Conservation (phyloP, 2,329 filamentous ascomycete genomes). For the Dryadomyces sulphureus region DNA sequence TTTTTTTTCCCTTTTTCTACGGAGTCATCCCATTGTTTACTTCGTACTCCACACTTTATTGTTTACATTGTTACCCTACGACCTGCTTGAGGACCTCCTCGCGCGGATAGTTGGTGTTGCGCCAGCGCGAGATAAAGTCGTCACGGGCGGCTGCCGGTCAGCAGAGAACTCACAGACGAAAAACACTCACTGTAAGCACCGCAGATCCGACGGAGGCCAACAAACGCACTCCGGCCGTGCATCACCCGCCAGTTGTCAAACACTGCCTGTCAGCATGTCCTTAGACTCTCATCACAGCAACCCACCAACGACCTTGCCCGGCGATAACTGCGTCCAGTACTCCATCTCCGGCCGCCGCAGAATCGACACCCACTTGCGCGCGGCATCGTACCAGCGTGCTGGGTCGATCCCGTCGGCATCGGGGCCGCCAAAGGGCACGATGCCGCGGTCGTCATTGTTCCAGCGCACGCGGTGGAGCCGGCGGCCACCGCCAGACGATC, state of each 20-base stretch:
- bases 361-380: slow-evolving; percentile 57
- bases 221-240: slow-evolving; percentile 73
- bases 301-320: slow-evolving; percentile 60
- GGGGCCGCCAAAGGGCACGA: slow-evolving; percentile 37
- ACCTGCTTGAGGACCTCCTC: slow-evolving; percentile 25
- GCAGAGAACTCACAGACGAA: neutral
- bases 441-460: slow-evolving; percentile 83
- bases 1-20: too few relatives aligned
- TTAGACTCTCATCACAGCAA: neutral
- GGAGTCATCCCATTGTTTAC: too few relatives aligned
- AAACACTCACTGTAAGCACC: slow-evolving; percentile 65
- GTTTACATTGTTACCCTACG: too few relatives aligned
- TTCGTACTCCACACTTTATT: too few relatives aligned
- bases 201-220: slow-evolving; percentile 73
- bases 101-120: slow-evolving; percentile 50
- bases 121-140: slow-evolving; percentile 65
- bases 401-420: slow-evolving; percentile 24
- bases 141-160: slow-evolving; percentile 52
- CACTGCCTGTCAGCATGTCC: slow-evolving; percentile 30
- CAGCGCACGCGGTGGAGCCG: slow-evolving; percentile 54
- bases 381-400: slow-evolving; percentile 63
- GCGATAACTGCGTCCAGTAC: slow-evolving; percentile 68
- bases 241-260: slow-evolving; percentile 96
- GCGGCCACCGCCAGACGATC: neutral
- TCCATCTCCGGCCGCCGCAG: slow-evolving; percentile 50